These are phyloP conservation scores for Cryptosporidium sp. DNA, from an alignment of 169 alveolate species.

Conservation along the genomic window DNA sequence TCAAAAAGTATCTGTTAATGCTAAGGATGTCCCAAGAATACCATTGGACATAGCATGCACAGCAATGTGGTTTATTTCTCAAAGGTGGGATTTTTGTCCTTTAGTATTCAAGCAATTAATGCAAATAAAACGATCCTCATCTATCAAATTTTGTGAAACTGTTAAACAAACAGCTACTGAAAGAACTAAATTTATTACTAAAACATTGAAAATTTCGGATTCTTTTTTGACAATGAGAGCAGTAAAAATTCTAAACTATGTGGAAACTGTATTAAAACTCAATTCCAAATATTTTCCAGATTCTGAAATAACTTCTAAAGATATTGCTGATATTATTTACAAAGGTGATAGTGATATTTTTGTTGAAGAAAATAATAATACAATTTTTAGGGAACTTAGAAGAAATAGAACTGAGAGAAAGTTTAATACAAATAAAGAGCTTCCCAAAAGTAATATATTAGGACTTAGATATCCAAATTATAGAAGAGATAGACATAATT, in stretches of 20 bases:
- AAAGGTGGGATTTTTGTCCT: slow-evolving; percentile 67
- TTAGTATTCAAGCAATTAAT: slow-evolving; percentile 21
- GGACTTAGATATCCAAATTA: slow-evolving; percentile 38
- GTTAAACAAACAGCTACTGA: slow-evolving; percentile 2
- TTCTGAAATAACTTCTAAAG: slow-evolving; percentile 52
- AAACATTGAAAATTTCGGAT: slow-evolving; percentile 3
- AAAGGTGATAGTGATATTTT: slow-evolving; percentile 42
- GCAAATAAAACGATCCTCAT: background rate
- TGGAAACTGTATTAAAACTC: slow-evolving; percentile 37
- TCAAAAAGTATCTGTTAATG: slow-evolving; percentile 21
- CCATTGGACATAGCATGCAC: slow-evolving; percentile 71
- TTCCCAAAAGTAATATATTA: background rate
- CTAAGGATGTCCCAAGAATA: slow-evolving; percentile 16
- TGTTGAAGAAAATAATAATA: slow-evolving; percentile 15
- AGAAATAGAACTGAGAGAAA: slow-evolving; percentile 4
- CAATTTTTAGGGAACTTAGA: slow-evolving; percentile 3
- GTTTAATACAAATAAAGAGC: background rate
- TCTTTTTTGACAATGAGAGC: slow-evolving; percentile 40
- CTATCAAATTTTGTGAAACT: slow-evolving; percentile 34
- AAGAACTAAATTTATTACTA: slow-evolving; percentile 23
- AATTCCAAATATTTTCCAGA: slow-evolving; percentile 55
- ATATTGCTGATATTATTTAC: slow-evolving; percentile 54
- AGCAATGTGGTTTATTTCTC: slow-evolving; percentile 71
- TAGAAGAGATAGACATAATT: slow-evolving; percentile 42
- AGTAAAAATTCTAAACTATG: slow-evolving; percentile 4